Conservation (phyloP, 1,139 yeast species). For the Lodderomyces elongisporus region DNA sequence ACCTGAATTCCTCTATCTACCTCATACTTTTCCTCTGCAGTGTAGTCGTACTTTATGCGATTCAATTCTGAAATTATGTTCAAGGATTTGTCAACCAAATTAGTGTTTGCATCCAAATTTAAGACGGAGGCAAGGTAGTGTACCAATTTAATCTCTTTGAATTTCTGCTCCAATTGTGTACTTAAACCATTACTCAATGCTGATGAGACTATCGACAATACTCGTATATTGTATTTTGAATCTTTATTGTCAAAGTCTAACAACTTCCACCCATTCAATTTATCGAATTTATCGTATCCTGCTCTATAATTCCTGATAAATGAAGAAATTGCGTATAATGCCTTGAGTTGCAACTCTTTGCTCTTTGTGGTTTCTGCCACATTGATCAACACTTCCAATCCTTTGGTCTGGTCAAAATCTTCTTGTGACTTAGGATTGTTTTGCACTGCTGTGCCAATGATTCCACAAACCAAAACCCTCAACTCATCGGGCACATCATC, state of each 20-base stretch:
- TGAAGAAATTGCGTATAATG: conserved; percentile 73
- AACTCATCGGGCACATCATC: conserved; percentile 37
- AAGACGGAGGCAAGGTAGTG: conserved; percentile 34
- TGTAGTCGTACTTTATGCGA: conserved; percentile 42
- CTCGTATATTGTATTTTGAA: conserved; percentile 46
- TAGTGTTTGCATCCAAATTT: conserved; percentile 38
- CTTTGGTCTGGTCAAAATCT: conserved; percentile 52
- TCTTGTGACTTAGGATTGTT: conserved; percentile 75
- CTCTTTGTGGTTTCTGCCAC: conserved; percentile 25
- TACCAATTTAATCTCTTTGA: conserved; percentile 41
- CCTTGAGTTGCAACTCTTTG: conserved; percentile 49
- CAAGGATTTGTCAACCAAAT: conserved; percentile 58
- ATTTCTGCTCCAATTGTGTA: conserved; percentile 30
- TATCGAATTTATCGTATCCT: conserved; percentile 53
- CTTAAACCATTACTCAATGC: conserved; percentile 49
- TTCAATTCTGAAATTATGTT: conserved; percentile 49
- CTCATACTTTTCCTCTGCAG: conserved; percentile 38
- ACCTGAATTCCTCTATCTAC: conserved; percentile 37
- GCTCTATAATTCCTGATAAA: conserved; percentile 64
- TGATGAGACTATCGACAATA: conserved; percentile 54
- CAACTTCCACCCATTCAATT: conserved; percentile 59
- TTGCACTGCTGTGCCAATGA: conserved; percentile 89
- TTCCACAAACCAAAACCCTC: conserved; percentile 59
- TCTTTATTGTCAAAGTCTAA: conserved; percentile 18
- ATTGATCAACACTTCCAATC: conserved; percentile 42